Evolutionary conservation across 2,329 filamentous ascomycete species (phyloP), one percentile per base, ranked within the genome.

Genomic region (Coniochaeta hoffmannii): DNA sequence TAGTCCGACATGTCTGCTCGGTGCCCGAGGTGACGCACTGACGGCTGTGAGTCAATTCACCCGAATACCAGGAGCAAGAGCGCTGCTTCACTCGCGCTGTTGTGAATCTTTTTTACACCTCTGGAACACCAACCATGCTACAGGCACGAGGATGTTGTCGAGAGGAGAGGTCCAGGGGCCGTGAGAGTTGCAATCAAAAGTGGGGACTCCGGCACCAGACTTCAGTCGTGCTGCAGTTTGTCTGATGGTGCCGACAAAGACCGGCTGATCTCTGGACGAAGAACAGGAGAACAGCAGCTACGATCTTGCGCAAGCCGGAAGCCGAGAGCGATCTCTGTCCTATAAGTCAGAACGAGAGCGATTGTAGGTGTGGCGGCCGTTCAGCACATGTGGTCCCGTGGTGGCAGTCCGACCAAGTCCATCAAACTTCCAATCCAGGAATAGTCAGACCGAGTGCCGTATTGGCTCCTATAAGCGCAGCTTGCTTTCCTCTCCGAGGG

Each of bases 1-100:
- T 83, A 83, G 65, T 84, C 80, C 64, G 80, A 77, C 81, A 85
- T 85, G 65, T 60, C 71, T 69, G n/a, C 41, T 15, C 15, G 41
- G 19, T 46, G 22, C 11, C 12, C 14, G 41, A 5, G 41, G 24
- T 28, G 24, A 26, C 2, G 15, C n/a, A 5, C 11, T 26, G 22
- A 26, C 15, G 7, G 41, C 26, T 4, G 22, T 46, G 19, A 28
- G 14, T 46, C 41, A 28, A 19, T 8, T 15, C 12, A 4, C 19
- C 41, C 15, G 41, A 7, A 15, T 26, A 15, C 4, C 24, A 28
- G 26, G 41, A 46, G 19, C 12, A 28, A 46, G 41, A 46, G 35
- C 32, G 53, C 24, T 54, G n/a, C 19, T 24, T 54, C 35, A 24
- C 53, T 54, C 53, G 28, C 24, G 50, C 53, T 50, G 8, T 54